phyloP scores from a whole-genome alignment of 352 stramenopile genomes.

The Lagenidium sp. region DNA sequence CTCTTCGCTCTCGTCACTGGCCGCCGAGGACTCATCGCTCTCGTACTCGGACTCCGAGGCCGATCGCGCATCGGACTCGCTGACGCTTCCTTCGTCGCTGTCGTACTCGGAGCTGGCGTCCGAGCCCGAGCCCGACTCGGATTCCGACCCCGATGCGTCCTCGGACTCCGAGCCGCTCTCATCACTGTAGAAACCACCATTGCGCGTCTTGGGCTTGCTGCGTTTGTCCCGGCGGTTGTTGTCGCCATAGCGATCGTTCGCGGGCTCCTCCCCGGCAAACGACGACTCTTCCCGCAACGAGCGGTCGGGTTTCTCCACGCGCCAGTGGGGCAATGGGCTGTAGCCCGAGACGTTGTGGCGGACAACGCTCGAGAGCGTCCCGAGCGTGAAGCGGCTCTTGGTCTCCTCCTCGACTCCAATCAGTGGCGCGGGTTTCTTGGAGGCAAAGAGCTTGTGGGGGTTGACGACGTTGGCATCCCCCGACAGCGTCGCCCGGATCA shows the following conservation, averaged over 20 bases:
- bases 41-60: conserved; percentile 25
- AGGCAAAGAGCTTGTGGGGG: conserved; percentile 66
- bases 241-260: conserved; percentile 14
- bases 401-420: conserved; percentile 67
- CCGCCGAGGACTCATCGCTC: conserved; percentile 29
- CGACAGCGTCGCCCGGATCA: conserved; percentile 69
- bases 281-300: conserved; percentile 68
- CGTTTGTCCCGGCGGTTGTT: conserved; percentile 9
- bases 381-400: conserved; percentile 75
- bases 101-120: conserved; percentile 16
- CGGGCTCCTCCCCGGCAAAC: too few relatives aligned
- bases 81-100: conserved; percentile 11
- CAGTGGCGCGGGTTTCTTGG: conserved; percentile 69
- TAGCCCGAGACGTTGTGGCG: conserved; percentile 84
- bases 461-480: conserved; percentile 49
- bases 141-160: conserved; percentile 1
- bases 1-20: conserved; percentile 30
- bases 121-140: conserved; percentile 21
- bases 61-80: conserved; percentile 36
- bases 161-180: conserved; percentile 27
- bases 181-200: conserved; percentile 63
- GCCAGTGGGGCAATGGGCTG: conserved; percentile 61
- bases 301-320: conserved; percentile 47
- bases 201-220: conserved; percentile 22
- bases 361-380: conserved; percentile 82